Conservation (phyloP, 495 filamentous ascomycete genomes). For the Amniculicola lignicola region DNA sequence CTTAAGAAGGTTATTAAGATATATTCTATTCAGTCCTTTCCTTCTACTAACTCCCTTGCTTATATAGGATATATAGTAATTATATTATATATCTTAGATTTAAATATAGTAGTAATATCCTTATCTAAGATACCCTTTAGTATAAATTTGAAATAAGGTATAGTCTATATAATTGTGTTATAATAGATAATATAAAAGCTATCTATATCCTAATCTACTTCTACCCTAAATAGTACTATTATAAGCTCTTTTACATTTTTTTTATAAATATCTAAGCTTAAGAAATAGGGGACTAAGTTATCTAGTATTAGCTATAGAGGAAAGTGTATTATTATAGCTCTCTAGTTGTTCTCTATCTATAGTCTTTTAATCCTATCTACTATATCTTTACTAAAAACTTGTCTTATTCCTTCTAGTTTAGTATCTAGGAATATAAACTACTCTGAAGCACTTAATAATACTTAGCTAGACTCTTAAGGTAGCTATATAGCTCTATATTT, state of each 20-base stretch:
- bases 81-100: background rate
- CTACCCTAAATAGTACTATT: background rate
- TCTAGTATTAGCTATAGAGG: no score
- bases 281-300: no score
- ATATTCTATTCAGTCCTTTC: background rate
- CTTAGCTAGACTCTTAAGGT: no score
- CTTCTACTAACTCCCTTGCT: background rate
- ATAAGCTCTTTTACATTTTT: background rate
- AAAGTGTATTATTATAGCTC: no score
- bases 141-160: background rate
- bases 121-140: background rate
- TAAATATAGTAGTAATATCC: background rate
- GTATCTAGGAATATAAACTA: no score
- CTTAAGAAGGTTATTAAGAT: background rate
- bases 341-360: no score
- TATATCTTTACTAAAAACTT: no score
- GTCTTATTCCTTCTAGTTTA: no score
- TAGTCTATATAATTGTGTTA: background rate
- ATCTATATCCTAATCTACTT: background rate
- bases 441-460: no score
- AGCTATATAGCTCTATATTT: no score
- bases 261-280: no score
- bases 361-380: no score
- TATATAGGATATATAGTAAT: background rate
- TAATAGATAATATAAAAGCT: background rate